These are phyloP conservation scores for Schrenkiella parvula DNA, from an alignment of 345 rosid genomes.

Conservation along the genomic window DNA sequence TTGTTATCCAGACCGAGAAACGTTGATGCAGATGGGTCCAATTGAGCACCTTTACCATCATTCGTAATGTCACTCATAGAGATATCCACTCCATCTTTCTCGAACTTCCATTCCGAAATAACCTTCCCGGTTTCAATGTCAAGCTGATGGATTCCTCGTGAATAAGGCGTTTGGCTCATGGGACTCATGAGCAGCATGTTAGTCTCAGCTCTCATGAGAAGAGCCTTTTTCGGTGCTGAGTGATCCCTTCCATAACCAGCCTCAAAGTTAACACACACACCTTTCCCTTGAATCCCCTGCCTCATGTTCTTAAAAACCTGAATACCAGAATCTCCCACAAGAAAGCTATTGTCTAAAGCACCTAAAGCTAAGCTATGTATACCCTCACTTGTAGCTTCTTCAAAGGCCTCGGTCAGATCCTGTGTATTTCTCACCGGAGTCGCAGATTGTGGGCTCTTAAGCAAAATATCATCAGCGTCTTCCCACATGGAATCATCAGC, in stretches of 20 bases:
- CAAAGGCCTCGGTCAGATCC: constrained; percentile 87
- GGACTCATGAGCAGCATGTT: constrained; percentile 99
- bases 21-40: constrained; percentile 95
- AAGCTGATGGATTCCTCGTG: constrained; percentile 88
- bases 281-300: constrained; percentile 95
- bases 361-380: constrained; percentile 97
- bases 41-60: constrained; percentile 88
- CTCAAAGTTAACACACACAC: constrained; percentile 78
- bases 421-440: constrained; percentile 56
- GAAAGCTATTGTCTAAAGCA: constrained; percentile 91
- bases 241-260: constrained; percentile 38
- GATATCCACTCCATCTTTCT: constrained; percentile 94
- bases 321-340: constrained; percentile 85
- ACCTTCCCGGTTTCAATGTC: constrained; percentile 94
- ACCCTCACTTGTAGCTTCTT: constrained; percentile 84
- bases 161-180: constrained; percentile 54
- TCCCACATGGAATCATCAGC: constrained; percentile 99
- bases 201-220: constrained; percentile 96
- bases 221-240: constrained; percentile 79
- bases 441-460: constrained; percentile 56
- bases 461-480: constrained; percentile 76
- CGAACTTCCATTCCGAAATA: constrained; percentile 87
- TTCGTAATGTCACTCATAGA: constrained; percentile 89
- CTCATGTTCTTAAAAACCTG: constrained; percentile 92
- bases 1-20: constrained; percentile 93